A percentile compares a stretch with the other conserved stretches of the same genome.
Evolutionary conservation across 192 early-diverging fungal species (phyloP).

Genomic region (Rhizoclosmatium globosum): DNA sequence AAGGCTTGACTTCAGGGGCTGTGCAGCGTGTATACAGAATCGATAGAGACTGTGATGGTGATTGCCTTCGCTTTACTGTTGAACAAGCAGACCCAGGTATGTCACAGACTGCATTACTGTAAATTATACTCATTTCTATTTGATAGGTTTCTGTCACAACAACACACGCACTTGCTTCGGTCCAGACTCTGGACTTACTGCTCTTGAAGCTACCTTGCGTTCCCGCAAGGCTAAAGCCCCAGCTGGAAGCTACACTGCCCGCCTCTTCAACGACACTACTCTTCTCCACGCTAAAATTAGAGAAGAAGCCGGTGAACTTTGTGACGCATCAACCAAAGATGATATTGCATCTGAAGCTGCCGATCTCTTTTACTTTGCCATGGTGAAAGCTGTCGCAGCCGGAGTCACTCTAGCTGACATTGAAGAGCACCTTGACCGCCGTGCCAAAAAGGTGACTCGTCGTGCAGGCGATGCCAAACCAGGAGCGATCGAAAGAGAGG

Average conservation of each 20-base stretch:
- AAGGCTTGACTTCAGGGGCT: conserved; percentile 94
- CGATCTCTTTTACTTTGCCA: conserved; percentile 94
- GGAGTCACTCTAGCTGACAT: conserved; percentile 87
- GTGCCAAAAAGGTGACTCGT: conserved; percentile 84
- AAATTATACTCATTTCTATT: too few relatives aligned
- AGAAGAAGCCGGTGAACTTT: conserved; percentile 95
- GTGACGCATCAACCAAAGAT: conserved; percentile 73
- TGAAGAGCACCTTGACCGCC: conserved; percentile 84
- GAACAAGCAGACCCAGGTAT: conserved; percentile 81
- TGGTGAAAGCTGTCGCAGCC: conserved; percentile 83
- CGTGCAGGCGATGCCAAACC: conserved; percentile 96
- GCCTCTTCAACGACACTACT: conserved; percentile 83
- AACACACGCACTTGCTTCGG: conserved; percentile 95
- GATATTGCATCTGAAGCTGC: conserved; percentile 96
- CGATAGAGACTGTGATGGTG: conserved; percentile 89
- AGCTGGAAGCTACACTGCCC: conserved; percentile 88
- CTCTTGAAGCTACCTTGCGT: conserved; percentile 73
- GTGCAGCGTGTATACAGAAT: conserved; percentile 86
- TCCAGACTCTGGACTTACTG: conserved; percentile 73
- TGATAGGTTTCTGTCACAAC: conserved; percentile 90
- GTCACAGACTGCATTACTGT: neutral
- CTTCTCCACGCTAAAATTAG: conserved; percentile 91
- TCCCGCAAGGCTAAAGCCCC: conserved; percentile 78
- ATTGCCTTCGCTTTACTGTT: conserved; percentile 88
- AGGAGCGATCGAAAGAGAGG: conserved; percentile 37